Evolutionary conservation across 2,329 filamentous ascomycete genomes (phyloP), one percentile per base, ranked within the genome.

Genomic region (Aspergillus sp.): DNA sequence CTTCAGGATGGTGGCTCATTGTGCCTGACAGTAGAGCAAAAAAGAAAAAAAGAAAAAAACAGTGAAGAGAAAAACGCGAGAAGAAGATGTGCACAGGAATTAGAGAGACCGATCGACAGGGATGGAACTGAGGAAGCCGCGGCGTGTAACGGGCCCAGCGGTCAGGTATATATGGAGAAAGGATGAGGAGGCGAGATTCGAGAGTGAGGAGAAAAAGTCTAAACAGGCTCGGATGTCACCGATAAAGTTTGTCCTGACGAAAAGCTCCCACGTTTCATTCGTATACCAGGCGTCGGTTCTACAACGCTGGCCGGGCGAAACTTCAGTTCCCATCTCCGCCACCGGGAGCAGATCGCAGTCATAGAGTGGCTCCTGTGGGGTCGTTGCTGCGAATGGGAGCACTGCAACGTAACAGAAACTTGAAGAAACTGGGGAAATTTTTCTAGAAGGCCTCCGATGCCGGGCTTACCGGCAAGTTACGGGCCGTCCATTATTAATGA

Each of bases 341-440:
- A 67, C 62, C 59, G 60, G 65, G 47, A 53, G 41, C n/a, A 34
- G 60, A 68, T 64, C 62, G 56, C 41, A 51, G 13, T 43, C 52
- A 45, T 28, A 11, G 38, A 13, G 54, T 58, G 60, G 64, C 60
- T 57, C 25, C 50, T 53, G 64, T 66, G 65, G 65, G 65, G 60
- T 51, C 66, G 22, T 15, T 22, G 57, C 60, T 56, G 56, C 67
- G 65, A 69, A 69, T 69, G 49, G 64, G 53, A 45, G 15, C 51
- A 25, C 19, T 43, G 64, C 52, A 62, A 67, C 64, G 67, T 69
- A 69, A 69, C 55, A 66, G 54, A 69, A 69, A 69, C 52, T 43
- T 25, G 31, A 61, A 61, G 60, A 60, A 68, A 54, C 66, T 67
- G 66, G 64, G 61, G 64, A 68, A 64, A 57, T 48, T 51, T 38